These are phyloP conservation scores for Mortierella claussenii DNA, from an alignment of 192 early-diverging fungal genomes.

Conservation along the genomic window DNA sequence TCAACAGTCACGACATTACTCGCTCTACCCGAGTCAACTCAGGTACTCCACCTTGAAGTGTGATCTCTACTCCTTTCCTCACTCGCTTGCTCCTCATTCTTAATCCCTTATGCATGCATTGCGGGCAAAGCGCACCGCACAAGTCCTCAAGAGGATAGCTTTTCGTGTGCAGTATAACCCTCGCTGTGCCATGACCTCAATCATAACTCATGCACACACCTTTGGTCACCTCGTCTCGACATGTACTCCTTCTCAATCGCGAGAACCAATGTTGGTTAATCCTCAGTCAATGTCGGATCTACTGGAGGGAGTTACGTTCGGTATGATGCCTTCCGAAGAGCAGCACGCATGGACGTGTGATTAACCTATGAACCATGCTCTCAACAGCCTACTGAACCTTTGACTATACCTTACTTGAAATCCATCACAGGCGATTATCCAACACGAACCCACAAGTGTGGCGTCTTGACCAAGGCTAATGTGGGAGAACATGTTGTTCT, in stretches of 20 bases:
- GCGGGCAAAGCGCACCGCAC: constrained; percentile 1
- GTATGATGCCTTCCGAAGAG: constrained; percentile 3
- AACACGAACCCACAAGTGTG: constrained; percentile 80
- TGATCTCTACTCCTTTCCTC: not conserved
- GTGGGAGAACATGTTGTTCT: constrained; percentile 74
- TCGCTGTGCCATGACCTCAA: no score
- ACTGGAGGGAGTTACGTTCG: constrained; percentile 30
- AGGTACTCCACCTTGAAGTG: no score
- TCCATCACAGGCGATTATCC: constrained; percentile 50
- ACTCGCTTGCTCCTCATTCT: no score
- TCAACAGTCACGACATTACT: not conserved
- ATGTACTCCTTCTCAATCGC: no score
- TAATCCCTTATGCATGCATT: constrained; percentile 20
- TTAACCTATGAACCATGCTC: no score
- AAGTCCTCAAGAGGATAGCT: not conserved
- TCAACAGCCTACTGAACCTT: not conserved
- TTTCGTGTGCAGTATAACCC: no score
- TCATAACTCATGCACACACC: no score
- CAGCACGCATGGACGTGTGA: not conserved
- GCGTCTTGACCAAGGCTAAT: constrained; percentile 68
- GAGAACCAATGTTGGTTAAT: no score
- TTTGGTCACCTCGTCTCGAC: no score
- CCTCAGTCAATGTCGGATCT: no score
- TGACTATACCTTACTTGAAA: not conserved
- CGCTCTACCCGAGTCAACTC: no score